A percentile compares a stretch with the other conserved stretches of the same genome.
These are phyloP conservation scores for Scolecobasidium constrictum DNA, from an alignment of 2,329 filamentous ascomycete genomes.

Conservation along the genomic window DNA sequence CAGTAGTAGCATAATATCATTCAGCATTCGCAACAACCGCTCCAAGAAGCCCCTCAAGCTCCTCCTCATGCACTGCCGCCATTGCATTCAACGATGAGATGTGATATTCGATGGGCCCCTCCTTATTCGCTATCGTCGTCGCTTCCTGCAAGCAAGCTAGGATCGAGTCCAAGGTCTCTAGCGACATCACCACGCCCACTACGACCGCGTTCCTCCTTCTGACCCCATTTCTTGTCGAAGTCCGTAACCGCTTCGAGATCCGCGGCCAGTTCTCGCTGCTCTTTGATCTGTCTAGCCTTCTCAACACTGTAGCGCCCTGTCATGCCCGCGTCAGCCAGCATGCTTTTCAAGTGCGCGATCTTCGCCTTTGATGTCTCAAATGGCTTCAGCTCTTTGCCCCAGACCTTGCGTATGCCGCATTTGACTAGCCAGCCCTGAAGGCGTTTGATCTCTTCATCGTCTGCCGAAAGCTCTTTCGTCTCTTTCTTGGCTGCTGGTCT, in stretches of 20 bases:
- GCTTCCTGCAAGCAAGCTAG: not conserved
- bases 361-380: slow-evolving; percentile 67
- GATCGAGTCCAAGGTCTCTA: not conserved
- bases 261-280: slow-evolving; percentile 68
- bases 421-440: slow-evolving; percentile 79
- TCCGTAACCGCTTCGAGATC: slow-evolving; percentile 79
- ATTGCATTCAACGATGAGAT: no score
- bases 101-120: no score
- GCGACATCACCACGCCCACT: not conserved
- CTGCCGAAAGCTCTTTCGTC: not conserved
- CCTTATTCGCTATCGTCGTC: not conserved
- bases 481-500: slow-evolving; percentile 22
- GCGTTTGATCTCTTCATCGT: slow-evolving; percentile 58
- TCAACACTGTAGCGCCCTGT: slow-evolving; percentile 76
- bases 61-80: no score
- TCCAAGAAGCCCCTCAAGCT: no score
- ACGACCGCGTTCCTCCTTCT: not conserved
- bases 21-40: no score
- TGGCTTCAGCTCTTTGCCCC: slow-evolving; percentile 72
- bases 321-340: slow-evolving; percentile 79
- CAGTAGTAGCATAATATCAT: no score
- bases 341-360: slow-evolving; percentile 65
- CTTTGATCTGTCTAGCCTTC: slow-evolving; percentile 78
- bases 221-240: slow-evolving; percentile 44
- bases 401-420: slow-evolving; percentile 86